Conservation (phyloP, 2,329 filamentous ascomycete species). For the Pseudogymnoascus sp. region DNA sequence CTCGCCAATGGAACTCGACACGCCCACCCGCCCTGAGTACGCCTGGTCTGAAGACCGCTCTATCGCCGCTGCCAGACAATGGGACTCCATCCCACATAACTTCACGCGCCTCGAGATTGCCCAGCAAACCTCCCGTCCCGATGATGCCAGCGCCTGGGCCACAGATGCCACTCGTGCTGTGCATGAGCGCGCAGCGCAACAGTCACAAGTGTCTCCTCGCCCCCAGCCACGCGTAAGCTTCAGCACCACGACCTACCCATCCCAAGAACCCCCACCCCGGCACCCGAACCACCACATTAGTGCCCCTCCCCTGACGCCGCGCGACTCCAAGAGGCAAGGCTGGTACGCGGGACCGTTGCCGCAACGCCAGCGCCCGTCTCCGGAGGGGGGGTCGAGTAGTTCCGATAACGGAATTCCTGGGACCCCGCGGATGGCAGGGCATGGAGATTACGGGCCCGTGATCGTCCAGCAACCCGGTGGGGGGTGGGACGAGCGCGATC, state of each 20-base stretch:
- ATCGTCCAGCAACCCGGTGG: neutral
- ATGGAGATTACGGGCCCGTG: neutral
- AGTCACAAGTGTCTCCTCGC: constrained; percentile 25
- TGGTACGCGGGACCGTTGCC: constrained; percentile 56
- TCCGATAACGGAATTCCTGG: constrained; percentile 47
- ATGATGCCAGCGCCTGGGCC: constrained; percentile 48
- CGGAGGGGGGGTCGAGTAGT: constrained; percentile 43
- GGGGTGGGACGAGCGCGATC: neutral
- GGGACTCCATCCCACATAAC: constrained; percentile 61
- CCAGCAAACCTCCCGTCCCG: constrained; percentile 41
- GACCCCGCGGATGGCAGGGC: constrained; percentile 32
- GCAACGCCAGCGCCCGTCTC: constrained; percentile 40
- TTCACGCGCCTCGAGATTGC: constrained; percentile 60
- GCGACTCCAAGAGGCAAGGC: constrained; percentile 57
- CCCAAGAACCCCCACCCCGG: constrained; percentile 23
- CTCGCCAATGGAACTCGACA: constrained; percentile 73
- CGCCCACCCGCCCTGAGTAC: constrained; percentile 20
- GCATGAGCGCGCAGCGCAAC: constrained; percentile 45
- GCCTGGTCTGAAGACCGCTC: neutral
- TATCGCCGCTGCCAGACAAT: constrained; percentile 34
- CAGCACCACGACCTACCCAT: constrained; percentile 39
- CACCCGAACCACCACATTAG: constrained; percentile 52
- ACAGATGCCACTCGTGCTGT: constrained; percentile 48
- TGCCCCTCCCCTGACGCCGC: constrained; percentile 48
- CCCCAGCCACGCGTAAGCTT: constrained; percentile 45